Base-by-base conservation (phyloP, 2,329 filamentous ascomycete genomes). In the Alternaria novae-zelandiae region DNA sequence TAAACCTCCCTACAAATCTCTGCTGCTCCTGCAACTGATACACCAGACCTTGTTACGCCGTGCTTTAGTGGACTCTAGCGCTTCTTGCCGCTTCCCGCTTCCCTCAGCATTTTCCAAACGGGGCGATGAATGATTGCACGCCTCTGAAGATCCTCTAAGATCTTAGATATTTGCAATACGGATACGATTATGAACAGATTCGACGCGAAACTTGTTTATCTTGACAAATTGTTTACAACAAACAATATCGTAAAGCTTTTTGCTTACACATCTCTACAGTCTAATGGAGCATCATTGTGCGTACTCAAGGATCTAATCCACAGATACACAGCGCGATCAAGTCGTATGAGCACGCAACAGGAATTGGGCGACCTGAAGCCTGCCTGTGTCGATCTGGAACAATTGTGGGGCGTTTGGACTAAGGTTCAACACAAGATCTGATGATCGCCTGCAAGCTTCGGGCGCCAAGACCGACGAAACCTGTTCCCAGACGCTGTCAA, bases 401-500 rank as follows among this genome's bases (percentile, higher is more conserved):
- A 55, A 46, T 32, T 53, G 61, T 58, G 53, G 63, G 49, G 17
- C 54, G 41, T 53, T 58, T 54, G n/a, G 54, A 64, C 63, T 56
- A 66, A 63, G 54, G 54, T 66, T 68, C 53, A 55, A 65, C 43
- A 67, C 66, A 74, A 71, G 67, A 64, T 57, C 59, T 62, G 60
- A 61, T 54, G 67, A 71, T 71, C 64, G 61, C 59, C 44, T 44
- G 56, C 59, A 75, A 74, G 72, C 70, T 69, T 74, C 55, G 62
- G 21, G 49, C 57, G 74, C 72, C 72, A 76, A 77, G 75, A 60
- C 63, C 36, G 25, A 57, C 72, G 75, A 78, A 78, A 78, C 76
- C 46, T 32, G 55, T 65, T 60, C 67, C 70, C 72, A 75, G 63
- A 78, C 76, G 70, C 69, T 62, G 66, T 53, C 74, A 72, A 78